These are phyloP conservation scores for Pythium myriotylum DNA, from an alignment of 352 stramenopile genomes.

Conservation along the genomic window DNA sequence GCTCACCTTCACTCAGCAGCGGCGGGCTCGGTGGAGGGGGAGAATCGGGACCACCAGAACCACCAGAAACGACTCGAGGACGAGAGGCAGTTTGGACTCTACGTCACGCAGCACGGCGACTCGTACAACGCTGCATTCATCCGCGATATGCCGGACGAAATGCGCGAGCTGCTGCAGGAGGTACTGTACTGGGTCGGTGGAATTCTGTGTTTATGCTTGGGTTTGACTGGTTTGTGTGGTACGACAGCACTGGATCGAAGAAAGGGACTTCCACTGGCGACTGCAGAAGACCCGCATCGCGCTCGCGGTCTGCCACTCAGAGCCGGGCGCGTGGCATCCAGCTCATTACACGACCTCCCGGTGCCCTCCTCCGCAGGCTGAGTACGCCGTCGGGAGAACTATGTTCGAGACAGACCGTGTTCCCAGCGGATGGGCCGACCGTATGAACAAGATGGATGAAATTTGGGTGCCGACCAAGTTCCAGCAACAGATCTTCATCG, in stretches of 20 bases:
- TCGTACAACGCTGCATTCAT: conserved; percentile 71
- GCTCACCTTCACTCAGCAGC: conserved; percentile 6
- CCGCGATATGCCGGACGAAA: conserved; percentile 51
- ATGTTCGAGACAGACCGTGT: conserved; percentile 97
- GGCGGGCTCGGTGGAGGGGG: background rate
- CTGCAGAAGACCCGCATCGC: conserved; percentile 42
- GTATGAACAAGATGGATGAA: conserved; percentile 93
- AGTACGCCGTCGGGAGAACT: conserved; percentile 85
- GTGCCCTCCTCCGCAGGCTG: conserved; percentile 53
- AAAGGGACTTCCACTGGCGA: conserved; percentile 66
- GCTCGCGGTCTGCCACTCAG: conserved; percentile 91
- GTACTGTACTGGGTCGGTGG: too few relatives aligned
- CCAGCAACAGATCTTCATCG: conserved; percentile 71
- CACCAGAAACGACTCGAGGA: background rate
- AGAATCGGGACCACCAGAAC: background rate
- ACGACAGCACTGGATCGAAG: conserved; percentile 71
- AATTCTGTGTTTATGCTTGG: background rate
- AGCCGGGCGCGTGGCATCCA: conserved; percentile 92
- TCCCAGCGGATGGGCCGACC: conserved; percentile 82
- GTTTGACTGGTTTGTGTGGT: background rate
- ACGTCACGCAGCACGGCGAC: conserved; percentile 71
- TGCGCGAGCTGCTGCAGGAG: conserved; percentile 47
- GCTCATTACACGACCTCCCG: conserved; percentile 67
- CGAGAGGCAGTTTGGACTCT: conserved; percentile 49
- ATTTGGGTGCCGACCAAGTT: conserved; percentile 93